A percentile compares a stretch with the other conserved stretches of the same genome.
phyloP scores from a whole-genome alignment of 176 grass and related monocot genomes.

The Carex pumila region DNA sequence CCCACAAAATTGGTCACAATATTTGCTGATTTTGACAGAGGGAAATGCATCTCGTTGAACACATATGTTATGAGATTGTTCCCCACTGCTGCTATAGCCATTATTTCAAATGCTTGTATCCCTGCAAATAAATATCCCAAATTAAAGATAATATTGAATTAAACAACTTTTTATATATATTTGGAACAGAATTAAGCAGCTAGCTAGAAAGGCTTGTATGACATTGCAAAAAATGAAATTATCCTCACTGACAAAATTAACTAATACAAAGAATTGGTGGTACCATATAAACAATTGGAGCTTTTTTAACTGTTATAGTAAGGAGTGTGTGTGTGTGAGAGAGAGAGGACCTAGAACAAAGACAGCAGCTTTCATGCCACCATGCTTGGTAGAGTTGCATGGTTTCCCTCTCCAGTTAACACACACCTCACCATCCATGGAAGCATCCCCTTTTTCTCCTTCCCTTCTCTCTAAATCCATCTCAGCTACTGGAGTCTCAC shows the following conservation, averaged over 20 bases:
- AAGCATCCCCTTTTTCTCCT: conserved; percentile 1
- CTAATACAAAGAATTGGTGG: neutral
- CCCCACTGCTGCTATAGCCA: conserved; percentile 93
- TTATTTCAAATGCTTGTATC: conserved; percentile 92
- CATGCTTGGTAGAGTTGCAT: conserved; percentile 50
- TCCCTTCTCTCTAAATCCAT: conserved; percentile 42
- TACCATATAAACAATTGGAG: neutral
- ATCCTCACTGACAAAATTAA: neutral
- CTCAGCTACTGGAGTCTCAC: neutral
- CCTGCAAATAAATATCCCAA: conserved; percentile 27
- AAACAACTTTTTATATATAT: neutral
- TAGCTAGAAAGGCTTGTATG: neutral
- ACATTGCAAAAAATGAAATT: neutral
- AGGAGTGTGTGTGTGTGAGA: neutral
- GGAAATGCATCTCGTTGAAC: conserved; percentile 93
- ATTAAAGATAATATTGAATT: neutral
- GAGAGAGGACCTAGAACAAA: conserved; percentile 69
- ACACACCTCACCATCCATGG: conserved; percentile 32
- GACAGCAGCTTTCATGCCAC: conserved; percentile 79
- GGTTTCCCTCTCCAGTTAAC: conserved; percentile 75
- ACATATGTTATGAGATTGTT: conserved; percentile 99
- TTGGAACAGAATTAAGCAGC: neutral
- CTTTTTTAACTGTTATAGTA: neutral
- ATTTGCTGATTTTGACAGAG: conserved; percentile 80
- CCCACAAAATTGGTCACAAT: conserved; percentile 92